Conservation (phyloP, 352 stramenopile genomes). For the Pythium phragmitis region DNA sequence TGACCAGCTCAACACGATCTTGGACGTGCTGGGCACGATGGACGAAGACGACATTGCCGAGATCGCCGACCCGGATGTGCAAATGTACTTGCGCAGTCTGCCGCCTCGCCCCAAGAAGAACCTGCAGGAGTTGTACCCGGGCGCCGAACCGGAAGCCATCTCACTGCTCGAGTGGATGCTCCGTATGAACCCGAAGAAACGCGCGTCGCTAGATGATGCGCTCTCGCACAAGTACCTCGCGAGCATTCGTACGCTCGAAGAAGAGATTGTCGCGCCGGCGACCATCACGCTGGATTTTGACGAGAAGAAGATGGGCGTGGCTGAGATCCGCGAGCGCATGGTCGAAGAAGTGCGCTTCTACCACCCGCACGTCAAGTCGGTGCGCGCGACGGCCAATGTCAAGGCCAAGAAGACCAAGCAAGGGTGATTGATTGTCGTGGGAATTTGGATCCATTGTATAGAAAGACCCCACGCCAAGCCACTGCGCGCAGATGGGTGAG, state of each 20-base stretch:
- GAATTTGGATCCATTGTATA: neutral
- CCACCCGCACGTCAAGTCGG: conserved; percentile 41
- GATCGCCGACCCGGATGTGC: conserved; percentile 81
- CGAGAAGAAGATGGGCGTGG: conserved; percentile 80
- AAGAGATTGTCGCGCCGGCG: conserved; percentile 81
- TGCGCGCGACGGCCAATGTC: conserved; percentile 1
- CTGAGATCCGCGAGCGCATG: conserved; percentile 83
- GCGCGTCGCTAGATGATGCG: conserved; percentile 76
- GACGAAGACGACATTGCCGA: conserved; percentile 82
- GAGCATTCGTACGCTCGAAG: conserved; percentile 82
- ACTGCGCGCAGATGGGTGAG: neutral
- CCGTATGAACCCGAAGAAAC: conserved; percentile 84
- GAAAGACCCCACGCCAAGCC: neutral
- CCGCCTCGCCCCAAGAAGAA: conserved; percentile 67
- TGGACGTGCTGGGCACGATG: conserved; percentile 88
- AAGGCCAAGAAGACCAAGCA: conserved; percentile 26
- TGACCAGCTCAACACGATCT: conserved; percentile 86
- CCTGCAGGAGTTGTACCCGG: conserved; percentile 83
- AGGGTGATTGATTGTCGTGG: conserved; percentile 1
- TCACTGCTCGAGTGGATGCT: conserved; percentile 82
- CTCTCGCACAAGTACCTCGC: conserved; percentile 83
- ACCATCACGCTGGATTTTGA: conserved; percentile 87
- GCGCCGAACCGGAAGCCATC: conserved; percentile 78
- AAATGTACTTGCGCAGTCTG: conserved; percentile 78
- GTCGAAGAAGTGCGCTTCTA: conserved; percentile 78